A percentile compares a stretch with the other conserved stretches of the same genome.
These are phyloP conservation scores for Linaria vulgaris DNA, from an alignment of 257 asterid species.

Conservation along the genomic window DNA sequence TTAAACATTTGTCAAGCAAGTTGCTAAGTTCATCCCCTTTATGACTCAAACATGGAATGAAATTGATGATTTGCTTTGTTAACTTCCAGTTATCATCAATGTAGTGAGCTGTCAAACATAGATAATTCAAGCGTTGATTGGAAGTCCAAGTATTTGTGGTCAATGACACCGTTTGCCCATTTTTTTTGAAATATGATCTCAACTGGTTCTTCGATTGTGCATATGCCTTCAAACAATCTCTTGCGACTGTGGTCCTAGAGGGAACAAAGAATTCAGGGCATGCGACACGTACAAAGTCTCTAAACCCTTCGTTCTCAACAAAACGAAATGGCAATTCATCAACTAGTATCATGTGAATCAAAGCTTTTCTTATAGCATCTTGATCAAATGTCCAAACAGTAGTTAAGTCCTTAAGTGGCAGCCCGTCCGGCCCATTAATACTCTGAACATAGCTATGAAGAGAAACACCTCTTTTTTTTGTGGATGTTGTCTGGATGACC, in stretches of 20 bases:
- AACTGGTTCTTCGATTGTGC: not conserved
- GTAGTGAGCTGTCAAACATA: slow-evolving; percentile 4
- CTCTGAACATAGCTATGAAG: too few species aligned
- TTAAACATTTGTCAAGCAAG: not conserved
- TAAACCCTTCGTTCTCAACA: too few species aligned
- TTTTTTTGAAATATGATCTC: not conserved
- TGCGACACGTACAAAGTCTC: too few species aligned
- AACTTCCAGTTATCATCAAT: slow-evolving; percentile 11
- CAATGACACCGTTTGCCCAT: not conserved
- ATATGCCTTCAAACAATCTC: not conserved
- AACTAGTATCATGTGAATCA: too few species aligned
- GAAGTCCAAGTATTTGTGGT: slow-evolving; percentile 21
- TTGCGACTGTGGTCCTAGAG: not conserved
- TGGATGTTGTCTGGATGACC: too few species aligned
- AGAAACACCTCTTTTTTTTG: too few species aligned
- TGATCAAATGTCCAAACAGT: too few species aligned
- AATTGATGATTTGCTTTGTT: not conserved
- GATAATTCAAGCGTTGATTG: not conserved
- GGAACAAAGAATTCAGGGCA: too few species aligned
- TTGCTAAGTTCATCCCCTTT: slow-evolving; percentile 1
- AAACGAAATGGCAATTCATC: too few species aligned
- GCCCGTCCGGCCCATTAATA: too few species aligned
- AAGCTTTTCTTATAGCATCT: too few species aligned
- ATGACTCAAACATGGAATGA: slow-evolving; percentile 13
- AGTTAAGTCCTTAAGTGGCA: too few species aligned